Evolutionary conservation across 23 red algal species (phyloP).

Genomic region (Gracilaria domingensis): DNA sequence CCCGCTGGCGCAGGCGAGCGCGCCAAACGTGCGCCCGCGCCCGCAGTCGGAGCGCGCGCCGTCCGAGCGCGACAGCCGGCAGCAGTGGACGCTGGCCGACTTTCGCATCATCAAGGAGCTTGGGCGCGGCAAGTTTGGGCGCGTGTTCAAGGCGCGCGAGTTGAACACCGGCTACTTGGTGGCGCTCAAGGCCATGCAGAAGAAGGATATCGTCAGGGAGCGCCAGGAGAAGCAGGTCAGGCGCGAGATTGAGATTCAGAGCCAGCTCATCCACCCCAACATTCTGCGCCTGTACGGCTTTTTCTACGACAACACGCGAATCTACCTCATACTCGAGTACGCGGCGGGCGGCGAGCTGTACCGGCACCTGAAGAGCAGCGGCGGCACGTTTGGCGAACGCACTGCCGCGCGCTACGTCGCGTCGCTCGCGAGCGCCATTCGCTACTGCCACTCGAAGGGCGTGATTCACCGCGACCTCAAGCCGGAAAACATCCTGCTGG

Average conservation of each 20-base stretch:
- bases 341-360: conserved; percentile 93
- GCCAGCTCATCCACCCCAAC: conserved; percentile 80
- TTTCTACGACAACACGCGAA: conserved; percentile 85
- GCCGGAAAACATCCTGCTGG: conserved; percentile 88
- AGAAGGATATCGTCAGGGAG: conserved; percentile 67
- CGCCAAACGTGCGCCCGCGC: not conserved
- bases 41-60: conserved; percentile 11
- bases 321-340: conserved; percentile 94
- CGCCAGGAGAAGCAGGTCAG: conserved; percentile 80
- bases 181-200: conserved; percentile 88
- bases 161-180: conserved; percentile 77
- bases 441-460: conserved; percentile 89
- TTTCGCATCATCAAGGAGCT: conserved; percentile 86
- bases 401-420: conserved; percentile 75
- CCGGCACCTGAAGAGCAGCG: conserved; percentile 63
- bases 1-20: not conserved
- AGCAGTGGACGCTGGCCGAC: conserved; percentile 81
- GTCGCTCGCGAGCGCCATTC: conserved; percentile 78
- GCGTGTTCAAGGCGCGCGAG: conserved; percentile 87
- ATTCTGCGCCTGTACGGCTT: conserved; percentile 92
- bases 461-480: conserved; percentile 94
- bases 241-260: conserved; percentile 95
- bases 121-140: conserved; percentile 89
- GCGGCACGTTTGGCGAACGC: conserved; percentile 80
- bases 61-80: conserved; percentile 7